These are phyloP conservation scores for Malus fusca DNA, from an alignment of 306 rosid species.

Conservation along the genomic window DNA sequence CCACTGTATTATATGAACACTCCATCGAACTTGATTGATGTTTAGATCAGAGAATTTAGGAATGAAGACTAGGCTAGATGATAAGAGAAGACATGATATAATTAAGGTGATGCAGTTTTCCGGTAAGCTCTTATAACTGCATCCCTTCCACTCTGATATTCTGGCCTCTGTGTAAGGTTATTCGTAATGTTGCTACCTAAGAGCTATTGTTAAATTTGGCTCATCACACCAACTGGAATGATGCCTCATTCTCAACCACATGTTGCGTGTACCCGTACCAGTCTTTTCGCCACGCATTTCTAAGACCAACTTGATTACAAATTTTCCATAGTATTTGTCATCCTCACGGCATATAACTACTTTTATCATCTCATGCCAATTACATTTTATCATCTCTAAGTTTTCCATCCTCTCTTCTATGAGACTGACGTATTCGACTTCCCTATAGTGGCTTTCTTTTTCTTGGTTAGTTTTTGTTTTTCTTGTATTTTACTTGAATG, in stretches of 20 bases:
- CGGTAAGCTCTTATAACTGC: no score
- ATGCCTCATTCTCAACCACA: no score
- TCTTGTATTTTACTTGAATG: background rate
- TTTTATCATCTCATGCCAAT: background rate
- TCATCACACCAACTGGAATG: background rate
- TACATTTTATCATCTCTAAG: background rate
- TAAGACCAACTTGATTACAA: background rate
- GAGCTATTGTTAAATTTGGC: background rate
- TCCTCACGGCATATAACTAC: background rate
- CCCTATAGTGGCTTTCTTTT: background rate
- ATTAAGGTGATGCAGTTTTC: no score
- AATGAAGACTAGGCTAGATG: no score
- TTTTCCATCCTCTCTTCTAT: background rate
- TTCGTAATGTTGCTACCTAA: no score
- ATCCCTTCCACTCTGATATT: no score
- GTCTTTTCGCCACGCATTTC: background rate
- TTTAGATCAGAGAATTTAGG: no score
- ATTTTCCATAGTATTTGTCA: background rate
- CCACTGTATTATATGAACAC: background rate
- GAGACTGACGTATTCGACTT: background rate
- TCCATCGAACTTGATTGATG: background rate
- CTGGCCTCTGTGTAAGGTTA: no score
- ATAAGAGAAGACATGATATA: no score
- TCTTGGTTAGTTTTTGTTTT: background rate
- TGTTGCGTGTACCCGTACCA: no score